Evolutionary conservation across 371 early-diverging fungal species (phyloP).

Genomic region (Zychaea mexicana): DNA sequence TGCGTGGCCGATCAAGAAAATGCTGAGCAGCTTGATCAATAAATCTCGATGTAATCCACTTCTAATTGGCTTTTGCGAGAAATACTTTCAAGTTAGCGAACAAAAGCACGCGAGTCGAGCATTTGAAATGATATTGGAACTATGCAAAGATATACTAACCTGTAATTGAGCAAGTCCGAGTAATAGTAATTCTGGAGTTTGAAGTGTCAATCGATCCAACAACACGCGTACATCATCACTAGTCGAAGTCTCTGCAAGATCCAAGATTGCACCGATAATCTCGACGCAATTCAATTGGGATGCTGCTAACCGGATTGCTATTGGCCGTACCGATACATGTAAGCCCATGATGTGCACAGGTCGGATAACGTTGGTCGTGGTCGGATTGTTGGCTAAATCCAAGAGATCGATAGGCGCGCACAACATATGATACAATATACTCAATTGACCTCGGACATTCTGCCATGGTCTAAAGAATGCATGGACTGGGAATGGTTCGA

Average conservation of each 20-base stretch:
- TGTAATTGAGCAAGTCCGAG: constrained; percentile 76
- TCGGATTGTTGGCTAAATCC: constrained; percentile 39
- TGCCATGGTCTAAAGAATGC: constrained; percentile 78
- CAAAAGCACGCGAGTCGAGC: no score
- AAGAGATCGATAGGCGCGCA: constrained; percentile 57
- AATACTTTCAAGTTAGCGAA: background rate
- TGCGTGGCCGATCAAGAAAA: constrained; percentile 76
- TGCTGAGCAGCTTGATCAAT: constrained; percentile 63
- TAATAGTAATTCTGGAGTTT: constrained; percentile 77
- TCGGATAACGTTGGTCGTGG: constrained; percentile 48
- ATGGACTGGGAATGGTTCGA: constrained; percentile 66
- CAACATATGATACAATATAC: constrained; percentile 65
- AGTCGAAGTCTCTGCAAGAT: constrained; percentile 58
- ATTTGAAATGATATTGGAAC: no score
- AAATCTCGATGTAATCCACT: constrained; percentile 70
- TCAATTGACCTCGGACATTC: constrained; percentile 72
- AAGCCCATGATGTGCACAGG: constrained; percentile 51
- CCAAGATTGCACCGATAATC: constrained; percentile 66
- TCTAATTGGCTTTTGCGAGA: constrained; percentile 48
- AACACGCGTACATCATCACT: constrained; percentile 66
- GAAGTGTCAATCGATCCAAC: constrained; percentile 66
- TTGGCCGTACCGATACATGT: constrained; percentile 46
- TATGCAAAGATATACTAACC: constrained; percentile 18
- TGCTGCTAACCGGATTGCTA: constrained; percentile 50
- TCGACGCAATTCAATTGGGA: constrained; percentile 78